Evolutionary conservation across 202 grass and related monocot genomes (phyloP).

Genomic region (Carex arenaria): DNA sequence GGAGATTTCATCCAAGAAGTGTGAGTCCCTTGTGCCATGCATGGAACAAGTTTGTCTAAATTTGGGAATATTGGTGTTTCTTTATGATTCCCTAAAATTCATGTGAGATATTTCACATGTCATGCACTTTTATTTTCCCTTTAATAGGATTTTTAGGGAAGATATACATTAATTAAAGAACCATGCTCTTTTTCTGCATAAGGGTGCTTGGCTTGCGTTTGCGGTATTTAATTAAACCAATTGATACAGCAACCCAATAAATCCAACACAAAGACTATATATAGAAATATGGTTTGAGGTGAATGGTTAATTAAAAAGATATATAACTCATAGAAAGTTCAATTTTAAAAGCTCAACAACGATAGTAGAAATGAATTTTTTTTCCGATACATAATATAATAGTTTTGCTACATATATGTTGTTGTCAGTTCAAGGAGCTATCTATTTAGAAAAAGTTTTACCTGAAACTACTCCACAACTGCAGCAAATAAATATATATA

Average conservation of each 20-base stretch:
- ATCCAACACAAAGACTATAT: neutral
- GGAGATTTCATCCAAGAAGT: constrained; percentile 17
- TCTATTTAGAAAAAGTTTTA: neutral
- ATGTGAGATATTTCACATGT: constrained; percentile 24
- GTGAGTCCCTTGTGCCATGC: neutral
- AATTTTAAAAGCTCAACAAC: neutral
- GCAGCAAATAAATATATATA: neutral
- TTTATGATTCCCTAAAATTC: constrained; percentile 18
- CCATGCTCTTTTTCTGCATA: constrained; percentile 8
- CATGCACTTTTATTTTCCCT: neutral
- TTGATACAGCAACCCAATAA: neutral
- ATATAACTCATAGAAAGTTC: neutral
- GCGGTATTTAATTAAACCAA: neutral
- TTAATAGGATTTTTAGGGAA: neutral
- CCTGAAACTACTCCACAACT: neutral
- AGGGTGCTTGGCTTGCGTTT: neutral
- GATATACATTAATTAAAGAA: constrained; percentile 10
- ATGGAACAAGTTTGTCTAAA: constrained; percentile 7
- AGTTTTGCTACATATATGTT: neutral
- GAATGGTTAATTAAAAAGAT: neutral
- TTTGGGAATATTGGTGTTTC: neutral
- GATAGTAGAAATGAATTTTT: neutral
- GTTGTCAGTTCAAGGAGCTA: neutral
- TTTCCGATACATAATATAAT: neutral
- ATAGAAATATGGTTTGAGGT: neutral